Conservation (phyloP, 1,284 basidiomycete genomes). For the Tilletia walkeri region DNA sequence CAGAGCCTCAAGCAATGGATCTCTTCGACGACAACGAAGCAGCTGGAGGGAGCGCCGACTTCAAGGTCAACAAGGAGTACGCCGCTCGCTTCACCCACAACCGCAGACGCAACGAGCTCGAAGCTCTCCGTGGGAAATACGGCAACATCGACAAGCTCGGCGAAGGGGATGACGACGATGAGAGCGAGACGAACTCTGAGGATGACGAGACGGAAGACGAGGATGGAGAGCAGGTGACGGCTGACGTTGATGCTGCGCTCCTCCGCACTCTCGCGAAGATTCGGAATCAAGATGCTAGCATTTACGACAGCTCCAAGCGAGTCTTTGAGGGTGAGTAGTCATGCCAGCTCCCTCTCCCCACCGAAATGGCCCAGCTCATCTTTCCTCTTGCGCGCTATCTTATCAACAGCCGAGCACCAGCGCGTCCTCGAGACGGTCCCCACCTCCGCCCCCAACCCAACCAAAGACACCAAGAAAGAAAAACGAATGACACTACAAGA, state of each 20-base stretch:
- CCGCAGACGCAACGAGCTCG: conserved; percentile 48
- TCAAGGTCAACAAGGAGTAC: conserved; percentile 46
- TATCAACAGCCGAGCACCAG: conserved; percentile 9
- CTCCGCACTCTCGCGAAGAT: conserved; percentile 85
- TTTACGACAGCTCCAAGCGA: conserved; percentile 66
- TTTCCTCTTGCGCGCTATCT: background rate
- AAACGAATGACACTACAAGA: conserved; percentile 52
- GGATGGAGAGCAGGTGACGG: conserved; percentile 91
- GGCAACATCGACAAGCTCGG: conserved; percentile 24
- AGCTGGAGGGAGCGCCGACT: background rate
- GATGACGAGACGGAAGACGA: conserved; percentile 83
- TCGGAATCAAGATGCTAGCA: conserved; percentile 75
- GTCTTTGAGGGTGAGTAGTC: conserved; percentile 43
- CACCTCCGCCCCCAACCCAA: conserved; percentile 12
- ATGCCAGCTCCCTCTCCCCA: background rate
- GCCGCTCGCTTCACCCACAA: conserved; percentile 51
- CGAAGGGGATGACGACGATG: conserved; percentile 26
- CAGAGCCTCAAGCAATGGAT: conserved; percentile 7
- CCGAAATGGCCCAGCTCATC: background rate
- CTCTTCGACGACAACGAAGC: conserved; percentile 3
- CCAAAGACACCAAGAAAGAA: conserved; percentile 25
- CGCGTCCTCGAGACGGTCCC: background rate
- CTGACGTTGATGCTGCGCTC: conserved; percentile 90
- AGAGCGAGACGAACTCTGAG: conserved; percentile 33
- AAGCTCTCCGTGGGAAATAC: conserved; percentile 47